Evolutionary conservation across 164 flowering plant species (phyloP).

Genomic region (Magnolia sinica): DNA sequence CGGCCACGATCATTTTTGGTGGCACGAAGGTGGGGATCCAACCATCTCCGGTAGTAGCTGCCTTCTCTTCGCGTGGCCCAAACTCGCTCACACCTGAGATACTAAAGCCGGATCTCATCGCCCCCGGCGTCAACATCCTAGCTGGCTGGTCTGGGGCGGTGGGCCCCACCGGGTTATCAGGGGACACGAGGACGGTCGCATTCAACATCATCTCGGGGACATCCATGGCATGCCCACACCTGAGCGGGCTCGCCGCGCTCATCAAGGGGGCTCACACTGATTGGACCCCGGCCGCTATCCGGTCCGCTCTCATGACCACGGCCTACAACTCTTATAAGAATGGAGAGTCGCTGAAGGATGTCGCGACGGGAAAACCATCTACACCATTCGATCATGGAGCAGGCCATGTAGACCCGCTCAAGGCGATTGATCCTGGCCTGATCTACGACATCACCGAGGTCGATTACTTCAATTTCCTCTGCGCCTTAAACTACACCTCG

Average conservation of each 20-base stretch:
- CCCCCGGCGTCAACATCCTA: slow-evolving; percentile 83
- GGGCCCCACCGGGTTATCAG: slow-evolving; percentile 56
- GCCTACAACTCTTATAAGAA: slow-evolving; percentile 51
- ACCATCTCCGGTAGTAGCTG: slow-evolving; percentile 79
- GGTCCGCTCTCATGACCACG: slow-evolving; percentile 88
- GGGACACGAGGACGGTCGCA: slow-evolving; percentile 47
- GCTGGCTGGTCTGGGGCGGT: slow-evolving; percentile 74
- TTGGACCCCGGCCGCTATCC: slow-evolving; percentile 81
- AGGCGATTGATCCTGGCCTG: slow-evolving; percentile 85
- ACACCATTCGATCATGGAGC: slow-evolving; percentile 82
- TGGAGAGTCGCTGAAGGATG: slow-evolving; percentile 46
- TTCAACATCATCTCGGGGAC: slow-evolving; percentile 87
- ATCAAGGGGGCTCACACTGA: slow-evolving; percentile 69
- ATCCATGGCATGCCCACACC: slow-evolving; percentile 93
- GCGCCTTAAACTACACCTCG: slow-evolving; percentile 62
- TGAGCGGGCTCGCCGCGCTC: slow-evolving; percentile 71
- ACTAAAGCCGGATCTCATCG: slow-evolving; percentile 84
- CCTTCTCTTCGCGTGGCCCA: slow-evolving; percentile 83
- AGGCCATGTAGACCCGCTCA: slow-evolving; percentile 72
- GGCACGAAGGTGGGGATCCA: slow-evolving; percentile 57
- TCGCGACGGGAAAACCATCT: slow-evolving; percentile 51
- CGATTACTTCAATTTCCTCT: slow-evolving; percentile 68
- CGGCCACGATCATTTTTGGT: slow-evolving; percentile 44
- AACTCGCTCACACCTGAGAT: slow-evolving; percentile 53
- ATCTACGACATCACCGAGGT: slow-evolving; percentile 62